These are phyloP conservation scores for Umbellularia californica DNA, from an alignment of 164 flowering plant species.

Conservation along the genomic window DNA sequence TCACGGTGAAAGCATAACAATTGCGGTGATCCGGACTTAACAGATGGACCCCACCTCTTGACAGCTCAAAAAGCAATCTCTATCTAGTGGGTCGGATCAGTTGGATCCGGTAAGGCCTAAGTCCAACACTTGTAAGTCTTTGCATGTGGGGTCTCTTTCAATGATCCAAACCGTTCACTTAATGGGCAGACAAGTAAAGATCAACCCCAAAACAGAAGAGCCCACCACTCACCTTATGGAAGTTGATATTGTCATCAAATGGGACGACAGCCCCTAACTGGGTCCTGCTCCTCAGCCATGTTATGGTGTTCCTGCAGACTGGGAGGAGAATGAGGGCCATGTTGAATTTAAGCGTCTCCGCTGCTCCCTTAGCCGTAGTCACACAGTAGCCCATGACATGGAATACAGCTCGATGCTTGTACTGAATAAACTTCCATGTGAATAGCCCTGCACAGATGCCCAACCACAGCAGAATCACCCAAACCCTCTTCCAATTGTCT, in stretches of 20 bases:
- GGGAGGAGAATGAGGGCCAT: slow-evolving; percentile 74
- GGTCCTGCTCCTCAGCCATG: slow-evolving; percentile 60
- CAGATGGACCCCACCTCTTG: too few species aligned
- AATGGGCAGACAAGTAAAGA: background rate
- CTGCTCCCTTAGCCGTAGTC: slow-evolving; percentile 62
- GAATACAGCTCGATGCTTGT: slow-evolving; percentile 48
- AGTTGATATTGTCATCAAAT: slow-evolving; percentile 74
- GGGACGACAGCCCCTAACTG: slow-evolving; percentile 50
- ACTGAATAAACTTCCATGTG: slow-evolving; percentile 66
- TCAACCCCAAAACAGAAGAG: too few species aligned
- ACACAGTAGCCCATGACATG: slow-evolving; percentile 70
- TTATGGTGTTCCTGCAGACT: slow-evolving; percentile 66
- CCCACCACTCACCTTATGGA: slow-evolving; percentile 50
- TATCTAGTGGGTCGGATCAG: too few species aligned
- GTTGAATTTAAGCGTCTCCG: slow-evolving; percentile 71
- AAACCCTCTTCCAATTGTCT: slow-evolving; percentile 69
- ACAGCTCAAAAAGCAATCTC: too few species aligned
- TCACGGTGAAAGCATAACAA: too few species aligned
- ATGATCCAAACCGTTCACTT: background rate
- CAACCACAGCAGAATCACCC: slow-evolving; percentile 64
- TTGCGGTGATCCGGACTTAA: too few species aligned
- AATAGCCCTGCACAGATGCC: slow-evolving; percentile 49
- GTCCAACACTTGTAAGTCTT: too few species aligned
- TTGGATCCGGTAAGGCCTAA: too few species aligned
- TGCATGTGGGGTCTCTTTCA: too few species aligned